These are phyloP conservation scores for Clarkia xantiana DNA, from an alignment of 345 rosid species.

Conservation along the genomic window DNA sequence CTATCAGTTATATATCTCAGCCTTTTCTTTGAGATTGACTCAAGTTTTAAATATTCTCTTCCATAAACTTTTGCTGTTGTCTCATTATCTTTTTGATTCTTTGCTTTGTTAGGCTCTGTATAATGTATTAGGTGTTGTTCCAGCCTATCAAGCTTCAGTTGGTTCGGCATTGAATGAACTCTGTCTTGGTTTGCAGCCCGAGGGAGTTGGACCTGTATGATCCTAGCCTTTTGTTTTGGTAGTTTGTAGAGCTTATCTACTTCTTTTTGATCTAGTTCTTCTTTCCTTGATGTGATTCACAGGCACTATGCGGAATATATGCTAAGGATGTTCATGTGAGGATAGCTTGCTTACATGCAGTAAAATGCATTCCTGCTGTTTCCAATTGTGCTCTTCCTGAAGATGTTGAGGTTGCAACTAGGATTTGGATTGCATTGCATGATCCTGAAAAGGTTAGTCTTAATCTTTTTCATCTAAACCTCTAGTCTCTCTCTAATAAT, in stretches of 20 bases:
- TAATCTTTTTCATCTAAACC: conserved; percentile 6
- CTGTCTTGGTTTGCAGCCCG: conserved; percentile 79
- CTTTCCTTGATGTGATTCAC: conserved; percentile 12
- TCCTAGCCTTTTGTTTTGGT: not conserved
- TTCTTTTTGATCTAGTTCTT: not conserved
- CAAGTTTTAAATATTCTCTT: conserved; percentile 3
- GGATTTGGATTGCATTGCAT: conserved; percentile 88
- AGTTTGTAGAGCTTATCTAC: conserved; percentile 1
- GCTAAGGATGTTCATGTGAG: conserved; percentile 91
- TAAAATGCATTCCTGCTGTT: conserved; percentile 85
- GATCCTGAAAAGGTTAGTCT: conserved; percentile 79
- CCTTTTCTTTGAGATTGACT: conserved; percentile 3
- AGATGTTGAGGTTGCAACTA: conserved; percentile 66
- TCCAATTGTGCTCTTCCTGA: conserved; percentile 56
- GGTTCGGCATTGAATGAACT: conserved; percentile 86
- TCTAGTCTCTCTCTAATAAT: not conserved
- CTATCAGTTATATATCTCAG: conserved; percentile 45
- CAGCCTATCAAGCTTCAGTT: conserved; percentile 66
- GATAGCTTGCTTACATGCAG: conserved; percentile 91
- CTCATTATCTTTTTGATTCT: conserved; percentile 9
- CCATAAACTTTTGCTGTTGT: not conserved
- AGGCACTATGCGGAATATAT: conserved; percentile 91
- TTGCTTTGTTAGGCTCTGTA: conserved; percentile 53
- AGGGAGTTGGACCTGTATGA: conserved; percentile 74
- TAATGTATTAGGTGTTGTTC: conserved; percentile 78